Evolutionary conservation across 192 early-diverging fungal species (phyloP).

Genomic region (Paraglomus brasilianum): DNA sequence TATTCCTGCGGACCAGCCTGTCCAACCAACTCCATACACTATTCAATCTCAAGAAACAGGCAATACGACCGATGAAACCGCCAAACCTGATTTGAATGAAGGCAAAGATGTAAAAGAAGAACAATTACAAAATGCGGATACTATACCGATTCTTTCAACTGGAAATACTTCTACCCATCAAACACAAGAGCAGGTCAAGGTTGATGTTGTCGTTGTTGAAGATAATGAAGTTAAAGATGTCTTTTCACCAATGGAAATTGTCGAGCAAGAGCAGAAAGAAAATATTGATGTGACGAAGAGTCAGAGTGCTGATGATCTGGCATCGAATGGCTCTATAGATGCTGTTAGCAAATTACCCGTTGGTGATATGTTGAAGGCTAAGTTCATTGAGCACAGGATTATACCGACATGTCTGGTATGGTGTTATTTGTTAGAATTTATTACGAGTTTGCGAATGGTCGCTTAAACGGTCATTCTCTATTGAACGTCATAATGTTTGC

Average conservation of each 20-base stretch:
- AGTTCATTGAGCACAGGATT: constrained; percentile 64
- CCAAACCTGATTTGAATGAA: neutral
- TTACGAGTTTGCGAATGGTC: too few species aligned
- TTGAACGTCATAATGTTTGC: too few species aligned
- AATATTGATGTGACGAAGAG: constrained; percentile 1
- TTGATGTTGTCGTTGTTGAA: too few species aligned
- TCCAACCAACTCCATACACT: neutral
- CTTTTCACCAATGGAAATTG: neutral
- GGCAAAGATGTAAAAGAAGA: neutral
- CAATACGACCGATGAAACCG: neutral
- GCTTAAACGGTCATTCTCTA: too few species aligned
- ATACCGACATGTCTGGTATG: constrained; percentile 56
- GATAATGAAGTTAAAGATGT: too few species aligned
- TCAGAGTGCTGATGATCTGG: constrained; percentile 22
- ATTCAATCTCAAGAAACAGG: constrained; percentile 26
- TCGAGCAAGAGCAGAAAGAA: constrained; percentile 19
- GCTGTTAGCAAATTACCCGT: constrained; percentile 48
- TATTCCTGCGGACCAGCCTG: neutral
- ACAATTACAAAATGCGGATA: too few species aligned
- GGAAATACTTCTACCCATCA: too few species aligned
- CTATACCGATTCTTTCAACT: too few species aligned
- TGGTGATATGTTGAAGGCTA: constrained; percentile 72
- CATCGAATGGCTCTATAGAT: constrained; percentile 15
- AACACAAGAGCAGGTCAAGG: too few species aligned
- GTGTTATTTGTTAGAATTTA: neutral